A percentile compares a stretch with the other conserved stretches of the same genome.
These are phyloP conservation scores for Chlorella sp. DNA, from an alignment of 139 green algal genomes.

Conservation along the genomic window DNA sequence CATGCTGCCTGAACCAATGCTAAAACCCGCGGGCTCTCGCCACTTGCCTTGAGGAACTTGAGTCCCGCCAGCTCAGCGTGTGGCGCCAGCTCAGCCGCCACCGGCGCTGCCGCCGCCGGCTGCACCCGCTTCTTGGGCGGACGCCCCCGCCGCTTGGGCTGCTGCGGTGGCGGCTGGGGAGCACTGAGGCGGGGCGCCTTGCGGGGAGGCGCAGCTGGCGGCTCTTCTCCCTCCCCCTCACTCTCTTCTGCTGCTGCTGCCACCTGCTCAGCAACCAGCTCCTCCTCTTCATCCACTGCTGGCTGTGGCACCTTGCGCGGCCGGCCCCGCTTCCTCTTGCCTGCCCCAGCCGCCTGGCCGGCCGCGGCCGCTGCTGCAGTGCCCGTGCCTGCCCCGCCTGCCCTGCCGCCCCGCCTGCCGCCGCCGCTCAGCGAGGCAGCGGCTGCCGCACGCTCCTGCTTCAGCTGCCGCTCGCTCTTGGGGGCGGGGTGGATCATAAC, in stretches of 20 bases:
- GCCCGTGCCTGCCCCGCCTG: not conserved
- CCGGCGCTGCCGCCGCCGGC: not conserved
- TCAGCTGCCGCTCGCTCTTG: not conserved
- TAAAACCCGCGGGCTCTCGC: not conserved
- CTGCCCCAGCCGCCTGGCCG: not conserved
- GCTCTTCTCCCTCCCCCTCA: not conserved
- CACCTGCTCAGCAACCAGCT: not conserved
- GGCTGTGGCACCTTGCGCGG: not conserved
- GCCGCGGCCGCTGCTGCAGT: not conserved
- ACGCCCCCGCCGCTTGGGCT: not conserved
- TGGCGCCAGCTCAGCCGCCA: not conserved
- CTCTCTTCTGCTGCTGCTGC: too few relatives aligned
- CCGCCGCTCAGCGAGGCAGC: not conserved
- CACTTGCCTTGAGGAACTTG: not conserved
- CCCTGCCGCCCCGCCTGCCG: not conserved
- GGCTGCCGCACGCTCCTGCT: not conserved
- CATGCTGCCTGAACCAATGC: not conserved
- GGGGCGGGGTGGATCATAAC: not conserved
- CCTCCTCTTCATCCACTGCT: not conserved
- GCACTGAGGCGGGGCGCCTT: not conserved
- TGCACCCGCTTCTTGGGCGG: not conserved
- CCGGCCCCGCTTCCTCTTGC: not conserved
- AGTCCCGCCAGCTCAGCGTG: not conserved
- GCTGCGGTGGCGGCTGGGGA: not conserved
- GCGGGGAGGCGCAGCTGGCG: not conserved